These are phyloP conservation scores for Candida ficus DNA, from an alignment of 805 yeast species.

Conservation along the genomic window DNA sequence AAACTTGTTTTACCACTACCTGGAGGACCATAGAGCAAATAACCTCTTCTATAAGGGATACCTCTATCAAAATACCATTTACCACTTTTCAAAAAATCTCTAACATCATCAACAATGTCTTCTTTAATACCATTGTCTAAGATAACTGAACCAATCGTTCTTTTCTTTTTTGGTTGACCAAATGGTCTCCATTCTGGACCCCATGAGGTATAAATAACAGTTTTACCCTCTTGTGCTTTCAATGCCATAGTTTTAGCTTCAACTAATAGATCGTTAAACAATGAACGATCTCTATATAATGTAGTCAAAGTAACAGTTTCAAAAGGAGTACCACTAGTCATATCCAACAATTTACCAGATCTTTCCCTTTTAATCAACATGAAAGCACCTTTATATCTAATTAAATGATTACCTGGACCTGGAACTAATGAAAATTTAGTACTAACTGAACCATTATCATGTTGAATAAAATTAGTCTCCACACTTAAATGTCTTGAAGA, in stretches of 20 bases:
- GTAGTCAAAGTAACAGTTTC: conserved; percentile 96
- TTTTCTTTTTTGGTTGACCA: conserved; percentile 89
- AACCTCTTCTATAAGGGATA: conserved; percentile 96
- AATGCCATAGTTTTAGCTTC: conserved; percentile 87
- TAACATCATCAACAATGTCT: conserved; percentile 61
- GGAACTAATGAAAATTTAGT: conserved; percentile 91
- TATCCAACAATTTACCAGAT: conserved; percentile 80
- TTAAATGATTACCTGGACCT: conserved; percentile 93
- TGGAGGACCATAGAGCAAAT: conserved; percentile 92
- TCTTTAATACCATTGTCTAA: conserved; percentile 73
- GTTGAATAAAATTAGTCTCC: conserved; percentile 80
- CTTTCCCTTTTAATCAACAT: conserved; percentile 87
- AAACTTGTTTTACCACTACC: conserved; percentile 96
- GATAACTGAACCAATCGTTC: conserved; percentile 80
- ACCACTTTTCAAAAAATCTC: conserved; percentile 73
- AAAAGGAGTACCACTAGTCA: conserved; percentile 88
- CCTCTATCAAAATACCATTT: conserved; percentile 94
- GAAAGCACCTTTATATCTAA: conserved; percentile 80
- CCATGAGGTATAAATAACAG: conserved; percentile 90
- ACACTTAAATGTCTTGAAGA: conserved; percentile 83
- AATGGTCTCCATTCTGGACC: conserved; percentile 99
- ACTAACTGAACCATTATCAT: conserved; percentile 85
- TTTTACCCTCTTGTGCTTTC: conserved; percentile 82
- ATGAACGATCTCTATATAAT: conserved; percentile 67
- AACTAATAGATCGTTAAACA: conserved; percentile 63